Evolutionary conservation across 352 stramenopile species (phyloP), one percentile per base, ranked within the genome.

Genomic region (Globisporangium recalcitrans): DNA sequence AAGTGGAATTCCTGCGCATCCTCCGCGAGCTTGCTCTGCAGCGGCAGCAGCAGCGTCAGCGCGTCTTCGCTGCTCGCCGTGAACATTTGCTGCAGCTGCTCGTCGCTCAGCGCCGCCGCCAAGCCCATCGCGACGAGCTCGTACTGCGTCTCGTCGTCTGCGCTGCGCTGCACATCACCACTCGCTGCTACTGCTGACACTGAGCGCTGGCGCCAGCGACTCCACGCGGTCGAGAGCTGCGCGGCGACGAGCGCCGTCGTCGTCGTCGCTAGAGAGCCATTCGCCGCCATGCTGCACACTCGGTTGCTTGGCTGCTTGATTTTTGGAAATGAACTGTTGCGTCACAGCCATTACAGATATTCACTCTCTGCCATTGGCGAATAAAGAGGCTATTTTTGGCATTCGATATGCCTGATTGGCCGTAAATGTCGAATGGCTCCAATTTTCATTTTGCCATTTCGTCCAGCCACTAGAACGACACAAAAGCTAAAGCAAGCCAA

Each of bases 71-170:
- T 36, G n/a, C 19, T 42, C 11, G 7, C 10, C 7, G 53, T 11
- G 36, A 84, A 75, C 13, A 86, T 46, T 13, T 62, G 27, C 3
- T 64, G 46, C 29, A 79, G 38, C 38, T 82, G 56, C 11, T 64
- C 44, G 29, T 67, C 61, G 21, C 19, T 32, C 42, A 81, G 24
- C n/a, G 47, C 31, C 3, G 65, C 38, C 16, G 26, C 64, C 44
- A 87, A 47, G 0, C 78, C 78, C 27, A 69, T 70, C 26, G 78
- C 75, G 32, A 87, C 63, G 13, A 85, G 71, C 52, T 83, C 76
- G 47, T 77, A 87, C 71, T 91, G 78, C 19, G 51, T 49, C 69
- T 90, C 78, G 6, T 73, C 60, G 48, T 75, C 61, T 21, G 53
- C 58, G 21, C 36, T 63, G 34, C 42, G 62, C 44, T 60, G 53